These are phyloP conservation scores for Hyaloperonospora arabidopsidis DNA, from an alignment of 352 stramenopile genomes.

Conservation along the genomic window DNA sequence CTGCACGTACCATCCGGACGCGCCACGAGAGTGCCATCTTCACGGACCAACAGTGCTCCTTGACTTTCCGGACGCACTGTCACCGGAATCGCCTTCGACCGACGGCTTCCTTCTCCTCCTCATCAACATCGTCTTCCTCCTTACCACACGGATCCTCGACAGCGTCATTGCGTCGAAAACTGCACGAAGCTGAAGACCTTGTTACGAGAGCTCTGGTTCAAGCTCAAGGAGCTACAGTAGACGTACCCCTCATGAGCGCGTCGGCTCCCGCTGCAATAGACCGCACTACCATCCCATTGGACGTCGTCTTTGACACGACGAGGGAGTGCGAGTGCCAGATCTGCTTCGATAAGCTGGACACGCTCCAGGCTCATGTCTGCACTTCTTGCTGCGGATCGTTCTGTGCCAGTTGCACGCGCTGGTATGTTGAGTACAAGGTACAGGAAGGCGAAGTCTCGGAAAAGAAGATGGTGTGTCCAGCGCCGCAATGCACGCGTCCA, in stretches of 20 bases:
- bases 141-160: constrained; percentile 25
- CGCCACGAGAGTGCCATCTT: constrained; percentile 37
- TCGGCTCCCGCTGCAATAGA: constrained; percentile 13
- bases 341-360: constrained; percentile 60
- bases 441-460: constrained; percentile 63
- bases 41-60: too few relatives aligned
- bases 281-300: not conserved
- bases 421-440: constrained; percentile 76
- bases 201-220: constrained; percentile 16
- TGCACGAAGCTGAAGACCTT: constrained; percentile 26
- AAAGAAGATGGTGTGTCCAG: constrained; percentile 66
- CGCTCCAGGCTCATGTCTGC: constrained; percentile 40
- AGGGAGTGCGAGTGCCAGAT: constrained; percentile 53
- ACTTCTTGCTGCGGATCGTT: constrained; percentile 36
- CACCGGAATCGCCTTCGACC: constrained; percentile 8
- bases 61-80: not conserved
- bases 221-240: constrained; percentile 16
- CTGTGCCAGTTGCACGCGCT: constrained; percentile 54
- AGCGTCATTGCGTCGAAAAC: constrained; percentile 21
- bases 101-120: constrained; percentile 7
- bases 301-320: constrained; percentile 23
- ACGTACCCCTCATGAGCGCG: constrained; percentile 10
- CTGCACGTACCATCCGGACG: constrained; percentile 19
- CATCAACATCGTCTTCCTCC: constrained; percentile 14
- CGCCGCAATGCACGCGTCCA: constrained; percentile 43